These are phyloP conservation scores for Talaromyces proteolyticus DNA, from an alignment of 495 filamentous ascomycete species.

Conservation along the genomic window DNA sequence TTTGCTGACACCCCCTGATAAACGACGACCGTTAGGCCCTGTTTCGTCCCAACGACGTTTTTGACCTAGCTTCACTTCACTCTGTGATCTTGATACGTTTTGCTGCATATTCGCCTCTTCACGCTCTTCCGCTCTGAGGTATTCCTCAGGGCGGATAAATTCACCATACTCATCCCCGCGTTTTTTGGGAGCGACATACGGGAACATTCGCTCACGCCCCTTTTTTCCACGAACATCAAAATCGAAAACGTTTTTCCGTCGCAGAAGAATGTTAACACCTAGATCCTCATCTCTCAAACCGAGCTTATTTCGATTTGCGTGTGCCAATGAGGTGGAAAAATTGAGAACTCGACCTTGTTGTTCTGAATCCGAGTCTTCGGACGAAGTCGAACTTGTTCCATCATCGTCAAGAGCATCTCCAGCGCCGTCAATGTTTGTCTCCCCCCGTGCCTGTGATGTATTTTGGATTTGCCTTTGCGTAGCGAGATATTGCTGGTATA, in stretches of 20 bases:
- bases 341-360: conserved; percentile 91
- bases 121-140: conserved; percentile 85
- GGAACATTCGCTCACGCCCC: conserved; percentile 89
- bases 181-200: conserved; percentile 71
- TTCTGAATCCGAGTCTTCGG: conserved; percentile 83
- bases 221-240: conserved; percentile 91
- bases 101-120: conserved; percentile 68
- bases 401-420: conserved; percentile 76
- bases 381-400: conserved; percentile 71
- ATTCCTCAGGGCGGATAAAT: conserved; percentile 87
- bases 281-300: conserved; percentile 79
- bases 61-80: conserved; percentile 70
- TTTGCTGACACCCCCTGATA: conserved; percentile 34
- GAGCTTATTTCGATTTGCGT: conserved; percentile 75
- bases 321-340: conserved; percentile 71
- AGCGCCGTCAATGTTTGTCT: conserved; percentile 56
- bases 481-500: conserved; percentile 89
- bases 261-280: conserved; percentile 85
- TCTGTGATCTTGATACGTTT: conserved; percentile 36
- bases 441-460: conserved; percentile 61
- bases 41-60: conserved; percentile 90
- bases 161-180: conserved; percentile 91
- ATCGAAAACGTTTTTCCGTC: conserved; percentile 80
- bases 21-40: conserved; percentile 30
- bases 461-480: conserved; percentile 75